Percentiles rank a stretch among this genome's conserved stretches.
These are phyloP conservation scores for Ophiostoma angusticollis DNA, from an alignment of 2,329 filamentous ascomycete genomes.

Conservation along the genomic window DNA sequence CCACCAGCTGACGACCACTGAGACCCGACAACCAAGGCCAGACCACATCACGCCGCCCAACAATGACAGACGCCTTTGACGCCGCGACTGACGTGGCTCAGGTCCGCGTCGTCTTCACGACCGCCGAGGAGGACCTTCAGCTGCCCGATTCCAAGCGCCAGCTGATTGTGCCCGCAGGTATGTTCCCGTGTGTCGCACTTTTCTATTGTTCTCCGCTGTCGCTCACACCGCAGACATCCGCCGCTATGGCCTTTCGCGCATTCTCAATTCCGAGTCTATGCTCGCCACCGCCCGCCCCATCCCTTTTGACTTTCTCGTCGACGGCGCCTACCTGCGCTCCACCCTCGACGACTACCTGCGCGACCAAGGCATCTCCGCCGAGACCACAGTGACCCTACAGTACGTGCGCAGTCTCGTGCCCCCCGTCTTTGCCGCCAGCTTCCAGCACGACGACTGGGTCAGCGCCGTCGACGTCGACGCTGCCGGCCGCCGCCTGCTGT, in stretches of 20 bases:
- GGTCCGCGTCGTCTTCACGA: slow-evolving; percentile 57
- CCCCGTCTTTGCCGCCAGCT: slow-evolving; percentile 78
- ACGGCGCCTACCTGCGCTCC: slow-evolving; percentile 80
- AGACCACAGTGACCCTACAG: slow-evolving; percentile 77
- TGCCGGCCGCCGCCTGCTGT: slow-evolving; percentile 58
- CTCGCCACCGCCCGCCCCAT: slow-evolving; percentile 55
- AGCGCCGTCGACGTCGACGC: slow-evolving; percentile 70
- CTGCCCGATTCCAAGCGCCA: slow-evolving; percentile 49
- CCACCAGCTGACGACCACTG: background rate
- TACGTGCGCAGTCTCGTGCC: slow-evolving; percentile 88
- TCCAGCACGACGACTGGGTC: slow-evolving; percentile 97
- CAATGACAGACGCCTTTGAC: background rate
- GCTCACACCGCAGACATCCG: slow-evolving; percentile 43
- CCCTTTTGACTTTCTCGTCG: slow-evolving; percentile 89
- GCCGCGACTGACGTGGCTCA: slow-evolving; percentile 29
- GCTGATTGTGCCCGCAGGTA: slow-evolving; percentile 49
- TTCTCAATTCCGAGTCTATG: slow-evolving; percentile 61
- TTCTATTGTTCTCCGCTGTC: no score
- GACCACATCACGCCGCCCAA: background rate
- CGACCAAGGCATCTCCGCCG: slow-evolving; percentile 73
- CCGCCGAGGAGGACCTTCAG: slow-evolving; percentile 47
- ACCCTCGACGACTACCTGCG: slow-evolving; percentile 85
- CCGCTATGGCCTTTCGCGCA: slow-evolving; percentile 56
- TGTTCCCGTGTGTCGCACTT: no score
- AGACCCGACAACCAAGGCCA: background rate